Evolutionary conservation across 176 grass and related monocot species (phyloP).

Genomic region (Eragrostis nindensis): DNA sequence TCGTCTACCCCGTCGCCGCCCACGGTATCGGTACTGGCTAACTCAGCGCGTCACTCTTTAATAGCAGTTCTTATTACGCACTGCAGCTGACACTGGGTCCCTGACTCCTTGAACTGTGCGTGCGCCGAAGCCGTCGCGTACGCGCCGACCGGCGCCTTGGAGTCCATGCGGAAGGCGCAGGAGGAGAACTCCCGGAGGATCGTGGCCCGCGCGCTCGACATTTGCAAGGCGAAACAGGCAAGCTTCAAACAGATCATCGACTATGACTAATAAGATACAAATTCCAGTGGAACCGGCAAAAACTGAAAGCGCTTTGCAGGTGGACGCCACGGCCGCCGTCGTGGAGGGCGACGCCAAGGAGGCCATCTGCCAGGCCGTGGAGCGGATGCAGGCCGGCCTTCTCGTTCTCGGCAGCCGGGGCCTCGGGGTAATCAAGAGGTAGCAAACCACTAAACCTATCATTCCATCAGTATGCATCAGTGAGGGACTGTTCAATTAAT

Average conservation of each 20-base stretch:
- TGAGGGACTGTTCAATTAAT: background rate
- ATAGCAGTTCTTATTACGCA: background rate
- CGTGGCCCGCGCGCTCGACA: conserved; percentile 46
- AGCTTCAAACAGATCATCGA: background rate
- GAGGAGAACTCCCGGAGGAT: conserved; percentile 59
- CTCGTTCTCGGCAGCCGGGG: conserved; percentile 78
- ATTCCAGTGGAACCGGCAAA: background rate
- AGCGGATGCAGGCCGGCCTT: conserved; percentile 60
- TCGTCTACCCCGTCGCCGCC: conserved; percentile 67
- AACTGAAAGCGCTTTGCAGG: conserved; percentile 3
- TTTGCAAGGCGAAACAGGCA: conserved; percentile 56
- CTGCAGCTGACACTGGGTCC: background rate
- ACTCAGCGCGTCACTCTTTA: background rate
- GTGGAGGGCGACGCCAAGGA: conserved; percentile 87
- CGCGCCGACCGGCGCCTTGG: conserved; percentile 42
- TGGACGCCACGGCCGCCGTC: conserved; percentile 47
- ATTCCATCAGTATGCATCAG: too few species aligned
- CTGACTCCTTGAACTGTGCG: background rate
- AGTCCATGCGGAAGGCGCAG: conserved; percentile 58
- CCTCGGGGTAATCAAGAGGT: conserved; percentile 77
- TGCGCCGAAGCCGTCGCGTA: conserved; percentile 16
- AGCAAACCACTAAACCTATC: background rate
- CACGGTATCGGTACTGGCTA: conserved; percentile 40
- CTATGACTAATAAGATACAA: background rate
- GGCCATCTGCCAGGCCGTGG: conserved; percentile 63